phyloP scores from a whole-genome alignment of 2,329 filamentous ascomycete genomes.

The Orbilia brochopaga region DNA sequence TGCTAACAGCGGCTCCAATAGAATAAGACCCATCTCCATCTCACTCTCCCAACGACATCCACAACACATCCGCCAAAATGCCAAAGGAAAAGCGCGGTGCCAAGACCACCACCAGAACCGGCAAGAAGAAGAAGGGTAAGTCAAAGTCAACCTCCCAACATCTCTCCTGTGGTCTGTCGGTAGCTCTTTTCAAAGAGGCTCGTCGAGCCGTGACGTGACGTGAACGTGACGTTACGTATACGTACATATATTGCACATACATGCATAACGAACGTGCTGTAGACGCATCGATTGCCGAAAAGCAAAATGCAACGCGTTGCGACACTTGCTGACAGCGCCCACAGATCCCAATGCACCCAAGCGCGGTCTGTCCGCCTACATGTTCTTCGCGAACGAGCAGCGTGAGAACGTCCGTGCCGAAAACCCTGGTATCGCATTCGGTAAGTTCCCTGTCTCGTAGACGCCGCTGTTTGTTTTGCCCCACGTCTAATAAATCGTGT shows the following conservation, averaged over 20 bases:
- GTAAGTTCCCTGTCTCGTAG: slow-evolving; percentile 61
- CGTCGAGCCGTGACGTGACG: not conserved
- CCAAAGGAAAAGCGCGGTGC: slow-evolving; percentile 32
- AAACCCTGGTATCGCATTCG: slow-evolving; percentile 97
- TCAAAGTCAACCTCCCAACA: too few relatives aligned
- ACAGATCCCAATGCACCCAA: slow-evolving; percentile 96
- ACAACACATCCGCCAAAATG: slow-evolving; percentile 48
- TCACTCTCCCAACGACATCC: slow-evolving; percentile 20
- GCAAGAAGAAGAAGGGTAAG: slow-evolving; percentile 51
- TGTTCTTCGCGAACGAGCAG: slow-evolving; percentile 99
- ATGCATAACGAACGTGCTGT: too few relatives aligned
- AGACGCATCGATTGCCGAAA: too few relatives aligned
- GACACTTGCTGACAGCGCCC: slow-evolving; percentile 10
- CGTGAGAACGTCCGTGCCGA: slow-evolving; percentile 97
- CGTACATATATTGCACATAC: too few relatives aligned
- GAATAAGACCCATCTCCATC: slow-evolving; percentile 33
- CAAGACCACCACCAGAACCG: slow-evolving; percentile 39
- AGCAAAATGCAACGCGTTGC: slow-evolving; percentile 28
- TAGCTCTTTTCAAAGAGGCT: not conserved
- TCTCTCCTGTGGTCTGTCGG: too few relatives aligned
- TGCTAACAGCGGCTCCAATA: slow-evolving; percentile 30
- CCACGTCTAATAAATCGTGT: slow-evolving; percentile 3
- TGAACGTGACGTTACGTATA: too few relatives aligned
- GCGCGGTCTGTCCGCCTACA: slow-evolving; percentile 98
- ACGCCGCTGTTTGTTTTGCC: slow-evolving; percentile 30